These are phyloP conservation scores for Prunus persica DNA, from an alignment of 306 rosid species.

Conservation along the genomic window Prunus_persica_NCBIv2 NC_034009.1:12632501-12633000, in stretches of 20 bases:
- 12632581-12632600: conserved; percentile 57
- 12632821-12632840: conserved; percentile 53
- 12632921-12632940: conserved; percentile 73
- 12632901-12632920: conserved; percentile 60
- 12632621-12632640: conserved; percentile 62
- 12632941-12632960: conserved; percentile 86
- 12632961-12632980: conserved; percentile 47
- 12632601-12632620: conserved; percentile 71
- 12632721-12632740: conserved; percentile 76
- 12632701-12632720: conserved; percentile 79
- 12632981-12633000: conserved; percentile 61
- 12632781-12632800: conserved; percentile 58
- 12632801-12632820: conserved; percentile 87
- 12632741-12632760: conserved; percentile 51
- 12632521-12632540: conserved; percentile 68
- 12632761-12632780: conserved; percentile 53
- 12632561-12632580: conserved; percentile 78
- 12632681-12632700: conserved; percentile 59
- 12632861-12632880: conserved; percentile 39
- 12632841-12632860: conserved; percentile 50
- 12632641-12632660: conserved; percentile 50
- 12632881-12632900: conserved; percentile 55
- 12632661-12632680: conserved; percentile 41
- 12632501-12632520: conserved; percentile 77
- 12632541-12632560: conserved; percentile 69